phyloP scores from a whole-genome alignment of 257 asterid species.

The Nyctanthes arbortristis region DNA sequence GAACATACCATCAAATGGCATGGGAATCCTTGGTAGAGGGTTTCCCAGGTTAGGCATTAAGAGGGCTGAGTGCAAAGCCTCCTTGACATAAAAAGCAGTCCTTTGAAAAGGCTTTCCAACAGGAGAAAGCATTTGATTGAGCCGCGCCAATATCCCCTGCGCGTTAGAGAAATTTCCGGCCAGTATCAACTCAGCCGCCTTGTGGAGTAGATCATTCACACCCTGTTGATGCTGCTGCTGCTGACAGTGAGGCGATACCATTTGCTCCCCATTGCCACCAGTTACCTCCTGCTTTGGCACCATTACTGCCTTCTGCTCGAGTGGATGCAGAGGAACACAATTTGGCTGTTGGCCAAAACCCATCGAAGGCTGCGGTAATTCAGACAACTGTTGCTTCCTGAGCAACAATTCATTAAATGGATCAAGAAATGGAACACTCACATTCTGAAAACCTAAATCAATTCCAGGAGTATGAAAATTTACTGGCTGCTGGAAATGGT shows the following conservation, averaged over 20 bases:
- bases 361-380: not conserved
- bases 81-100: slow-evolving; percentile 45
- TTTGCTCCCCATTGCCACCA: not conserved
- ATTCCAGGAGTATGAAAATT: not conserved
- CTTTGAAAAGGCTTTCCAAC: slow-evolving; percentile 37
- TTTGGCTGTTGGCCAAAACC: not conserved
- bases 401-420: slow-evolving; percentile 4
- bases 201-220: slow-evolving; percentile 36
- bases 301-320: slow-evolving; percentile 4
- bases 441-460: not conserved
- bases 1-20: slow-evolving; percentile 41
- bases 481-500: not conserved
- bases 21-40: slow-evolving; percentile 26
- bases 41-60: slow-evolving; percentile 26
- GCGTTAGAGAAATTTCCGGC: slow-evolving; percentile 51
- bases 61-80: slow-evolving; percentile 39
- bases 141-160: slow-evolving; percentile 68
- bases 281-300: slow-evolving; percentile 5
- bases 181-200: slow-evolving; percentile 45
- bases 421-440: slow-evolving; percentile 5
- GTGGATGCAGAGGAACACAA: not conserved
- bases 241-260: not conserved
- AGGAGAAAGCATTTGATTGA: slow-evolving; percentile 54
- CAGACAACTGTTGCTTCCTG: slow-evolving; percentile 4
- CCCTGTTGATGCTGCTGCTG: slow-evolving; percentile 30